Percentiles rank a stretch among this genome's conserved stretches.
phyloP scores from a whole-genome alignment of 106 monocot species.

The Dactylorhiza incarnata region DNA sequence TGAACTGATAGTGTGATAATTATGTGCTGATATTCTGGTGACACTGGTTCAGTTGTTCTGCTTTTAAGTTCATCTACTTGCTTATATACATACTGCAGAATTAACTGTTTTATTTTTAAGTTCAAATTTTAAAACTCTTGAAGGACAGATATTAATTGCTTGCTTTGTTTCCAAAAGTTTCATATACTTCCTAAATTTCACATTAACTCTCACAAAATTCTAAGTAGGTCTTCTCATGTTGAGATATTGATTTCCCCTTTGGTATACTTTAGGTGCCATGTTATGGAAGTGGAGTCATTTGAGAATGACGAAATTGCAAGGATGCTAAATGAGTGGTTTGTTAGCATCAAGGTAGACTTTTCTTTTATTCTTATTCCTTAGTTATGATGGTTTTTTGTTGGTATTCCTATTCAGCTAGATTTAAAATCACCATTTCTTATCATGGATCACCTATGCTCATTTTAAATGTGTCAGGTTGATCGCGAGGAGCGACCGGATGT shows the following conservation, averaged over 20 bases:
- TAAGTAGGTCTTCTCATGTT: background rate
- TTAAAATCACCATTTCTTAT: background rate
- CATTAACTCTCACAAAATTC: background rate
- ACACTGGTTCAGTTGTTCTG: background rate
- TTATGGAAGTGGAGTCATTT: constrained; percentile 98
- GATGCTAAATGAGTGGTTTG: constrained; percentile 87
- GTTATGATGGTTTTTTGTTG: background rate
- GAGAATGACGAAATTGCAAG: constrained; percentile 86
- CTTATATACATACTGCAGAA: background rate
- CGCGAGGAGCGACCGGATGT: constrained; percentile 95
- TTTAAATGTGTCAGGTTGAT: constrained; percentile 59
- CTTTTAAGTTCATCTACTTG: background rate
- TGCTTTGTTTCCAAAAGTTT: background rate
- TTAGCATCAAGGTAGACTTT: constrained; percentile 77
- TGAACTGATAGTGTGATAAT: background rate
- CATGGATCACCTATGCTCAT: background rate
- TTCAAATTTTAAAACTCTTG: background rate
- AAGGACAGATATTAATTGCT: background rate
- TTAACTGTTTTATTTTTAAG: background rate
- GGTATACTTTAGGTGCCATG: constrained; percentile 68
- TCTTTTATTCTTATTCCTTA: background rate
- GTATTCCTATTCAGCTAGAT: background rate
- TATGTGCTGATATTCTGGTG: background rate
- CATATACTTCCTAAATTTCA: background rate
- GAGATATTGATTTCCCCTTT: background rate